These are phyloP conservation scores for Aureobasidium sp. DNA, from an alignment of 2,329 filamentous ascomycete species.

Conservation along the genomic window DNA sequence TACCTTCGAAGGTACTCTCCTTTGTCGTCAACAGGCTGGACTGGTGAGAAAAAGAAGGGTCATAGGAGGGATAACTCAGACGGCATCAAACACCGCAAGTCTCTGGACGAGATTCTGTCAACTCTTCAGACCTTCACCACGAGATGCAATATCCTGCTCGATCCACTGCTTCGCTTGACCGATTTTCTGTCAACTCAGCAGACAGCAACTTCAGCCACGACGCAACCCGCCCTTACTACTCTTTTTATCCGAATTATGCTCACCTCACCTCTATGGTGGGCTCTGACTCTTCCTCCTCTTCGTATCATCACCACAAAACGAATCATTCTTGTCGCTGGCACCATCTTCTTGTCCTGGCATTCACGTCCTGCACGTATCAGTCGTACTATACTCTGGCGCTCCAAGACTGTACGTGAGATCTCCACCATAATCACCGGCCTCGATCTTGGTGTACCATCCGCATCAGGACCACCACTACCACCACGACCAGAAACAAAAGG, in stretches of 20 bases:
- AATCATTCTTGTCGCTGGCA: conserved; percentile 78
- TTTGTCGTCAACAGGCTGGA: conserved; percentile 77
- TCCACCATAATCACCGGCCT: conserved; percentile 74
- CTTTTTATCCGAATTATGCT: conserved; percentile 84
- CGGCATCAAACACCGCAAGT: conserved; percentile 68
- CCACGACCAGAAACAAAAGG: conserved; percentile 39
- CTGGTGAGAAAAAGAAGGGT: conserved; percentile 52
- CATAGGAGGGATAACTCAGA: conserved; percentile 51
- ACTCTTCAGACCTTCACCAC: conserved; percentile 85
- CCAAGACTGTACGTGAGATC: conserved; percentile 62
- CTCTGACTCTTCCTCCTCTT: conserved; percentile 73
- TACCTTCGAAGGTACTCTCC: conserved; percentile 86
- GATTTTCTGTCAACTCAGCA: conserved; percentile 81
- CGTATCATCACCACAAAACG: conserved; percentile 81
- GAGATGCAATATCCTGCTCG: conserved; percentile 83
- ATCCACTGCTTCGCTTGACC: conserved; percentile 80
- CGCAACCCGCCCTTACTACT: conserved; percentile 78
- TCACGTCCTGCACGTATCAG: conserved; percentile 78
- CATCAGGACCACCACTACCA: conserved; percentile 32
- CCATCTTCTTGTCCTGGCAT: conserved; percentile 84
- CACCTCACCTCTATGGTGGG: conserved; percentile 81
- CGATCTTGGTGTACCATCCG: conserved; percentile 51
- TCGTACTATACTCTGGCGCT: conserved; percentile 85
- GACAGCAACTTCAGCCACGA: conserved; percentile 87
- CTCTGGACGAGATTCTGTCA: conserved; percentile 93